Evolutionary conservation across 2,329 filamentous ascomycete species (phyloP).

Genomic region (Coniella lustricola): DNA sequence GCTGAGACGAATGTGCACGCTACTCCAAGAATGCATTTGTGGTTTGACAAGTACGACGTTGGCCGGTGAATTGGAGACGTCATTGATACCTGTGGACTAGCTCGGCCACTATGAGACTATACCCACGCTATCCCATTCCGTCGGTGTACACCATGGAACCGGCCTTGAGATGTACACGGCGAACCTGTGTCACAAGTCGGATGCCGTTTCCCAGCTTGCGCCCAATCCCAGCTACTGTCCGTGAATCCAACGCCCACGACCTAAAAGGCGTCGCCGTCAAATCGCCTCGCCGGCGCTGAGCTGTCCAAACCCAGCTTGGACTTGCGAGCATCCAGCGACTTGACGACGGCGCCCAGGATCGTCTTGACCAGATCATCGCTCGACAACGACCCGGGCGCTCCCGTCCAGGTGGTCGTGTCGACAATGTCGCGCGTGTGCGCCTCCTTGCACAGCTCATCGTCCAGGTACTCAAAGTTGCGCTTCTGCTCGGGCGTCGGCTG

Average conservation of each 20-base stretch:
- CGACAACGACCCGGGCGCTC: conserved; percentile 14
- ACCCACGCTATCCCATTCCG: too few relatives aligned
- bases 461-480: conserved; percentile 18
- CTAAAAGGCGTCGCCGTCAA: conserved; percentile 4
- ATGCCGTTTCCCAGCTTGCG: not conserved
- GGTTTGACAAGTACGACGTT: not conserved
- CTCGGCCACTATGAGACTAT: not conserved
- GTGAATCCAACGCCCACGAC: not conserved
- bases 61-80: not conserved
- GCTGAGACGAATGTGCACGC: too few relatives aligned
- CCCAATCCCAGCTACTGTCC: not conserved
- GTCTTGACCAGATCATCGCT: conserved; percentile 18
- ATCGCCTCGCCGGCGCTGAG: conserved; percentile 5
- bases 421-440: conserved; percentile 18
- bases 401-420: conserved; percentile 17
- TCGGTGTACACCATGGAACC: too few relatives aligned
- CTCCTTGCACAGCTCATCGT: conserved; percentile 20
- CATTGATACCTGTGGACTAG: conserved; percentile 2
- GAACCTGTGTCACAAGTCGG: not conserved
- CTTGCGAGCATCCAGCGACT: conserved; percentile 19
- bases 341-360: conserved; percentile 18
- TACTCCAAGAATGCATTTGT: too few relatives aligned
- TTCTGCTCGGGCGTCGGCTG: conserved; percentile 14
- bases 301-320: conserved; percentile 13
- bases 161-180: not conserved